Evolutionary conservation across 176 grass and related monocot species (phyloP), one percentile per base, ranked within the genome.

Genomic region (Echinochloa phyllopogon): DNA sequence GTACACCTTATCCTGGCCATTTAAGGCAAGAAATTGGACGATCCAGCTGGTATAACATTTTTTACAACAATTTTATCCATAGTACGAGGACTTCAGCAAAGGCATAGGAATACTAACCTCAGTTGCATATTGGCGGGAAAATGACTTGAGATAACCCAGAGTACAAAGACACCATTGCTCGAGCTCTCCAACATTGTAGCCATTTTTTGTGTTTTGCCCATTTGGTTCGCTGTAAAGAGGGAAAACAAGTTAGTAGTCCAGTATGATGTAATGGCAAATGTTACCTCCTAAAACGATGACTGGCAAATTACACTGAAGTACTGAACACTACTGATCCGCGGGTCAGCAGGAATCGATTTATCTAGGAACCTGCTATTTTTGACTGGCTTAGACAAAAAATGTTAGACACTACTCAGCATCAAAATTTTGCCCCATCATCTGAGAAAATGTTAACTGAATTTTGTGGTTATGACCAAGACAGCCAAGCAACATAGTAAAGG

Each of bases 81-180:
- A 69, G 49, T 36, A 82, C 10, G 20, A 66, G 55, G 81, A 23
- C 10, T 76, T 49, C 6, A 48, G 36, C 25, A 8, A 69, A 42
- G 6, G 43, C 23, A 25, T 59, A 79, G 18, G 16, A 56, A 40
- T 29, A 70, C 79, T 72, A 87, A 98, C 96, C 91, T 98, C 96
- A 41, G 89, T 94, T 41, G 96, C 96, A 82, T 98, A 98, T 77
- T 98, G 93, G 42, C 96, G 86, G 29, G 96, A 98, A 86, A 98
- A 92, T 82, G 96, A 90, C 89, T 98, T 98, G 68, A 95, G 89
- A 87, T 98, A 86, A 55, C 96, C 96, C 77, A 98, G 82, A 25
- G 93, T 95, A 79, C 89, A 90, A 44, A 98, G 91, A 74, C 96
- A 95, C 96, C 96, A 98, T 83, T 98, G 96, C 82, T 98, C 96